Conservation (phyloP, 306 rosid genomes). For the Begonia loranthoides region DNA sequence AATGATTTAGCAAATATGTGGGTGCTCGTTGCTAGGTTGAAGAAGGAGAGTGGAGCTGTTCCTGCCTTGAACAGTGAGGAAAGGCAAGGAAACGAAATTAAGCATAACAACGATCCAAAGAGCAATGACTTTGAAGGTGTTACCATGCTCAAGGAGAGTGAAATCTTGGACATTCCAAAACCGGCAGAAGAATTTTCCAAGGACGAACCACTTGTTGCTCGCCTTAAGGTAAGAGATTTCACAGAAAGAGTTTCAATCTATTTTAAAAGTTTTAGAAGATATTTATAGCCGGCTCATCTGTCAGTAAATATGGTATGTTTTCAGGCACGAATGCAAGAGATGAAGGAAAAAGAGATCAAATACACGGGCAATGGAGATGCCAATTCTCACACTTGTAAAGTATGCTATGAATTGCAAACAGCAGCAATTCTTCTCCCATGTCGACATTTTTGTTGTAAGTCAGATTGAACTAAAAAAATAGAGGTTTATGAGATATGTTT, state of each 20-base stretch:
- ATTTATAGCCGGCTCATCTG: neutral
- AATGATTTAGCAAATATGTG: constrained; percentile 99
- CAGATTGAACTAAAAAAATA: constrained; percentile 1
- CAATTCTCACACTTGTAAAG: constrained; percentile 88
- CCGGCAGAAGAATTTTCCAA: constrained; percentile 36
- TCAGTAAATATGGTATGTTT: constrained; percentile 5
- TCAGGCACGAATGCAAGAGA: constrained; percentile 97
- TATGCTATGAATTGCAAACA: constrained; percentile 90
- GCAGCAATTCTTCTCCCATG: constrained; percentile 97
- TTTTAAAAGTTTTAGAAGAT: too few species aligned
- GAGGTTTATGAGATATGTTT: too few species aligned
- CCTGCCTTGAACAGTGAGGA: constrained; percentile 45
- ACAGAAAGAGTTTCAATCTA: too few species aligned
- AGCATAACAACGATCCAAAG: constrained; percentile 25
- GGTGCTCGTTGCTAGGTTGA: constrained; percentile 97
- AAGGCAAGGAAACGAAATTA: constrained; percentile 32
- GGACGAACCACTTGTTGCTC: constrained; percentile 86
- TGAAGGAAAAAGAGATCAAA: constrained; percentile 84
- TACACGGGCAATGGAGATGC: constrained; percentile 72
- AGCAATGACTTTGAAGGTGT: constrained; percentile 20
- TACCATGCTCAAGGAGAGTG: constrained; percentile 27
- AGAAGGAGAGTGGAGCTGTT: constrained; percentile 55
- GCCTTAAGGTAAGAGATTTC: constrained; percentile 56
- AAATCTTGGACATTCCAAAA: constrained; percentile 32
- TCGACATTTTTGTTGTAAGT: constrained; percentile 94